Evolutionary conservation across 2,329 filamentous ascomycete species (phyloP).

Genomic region (Epichloe hybrida): DNA sequence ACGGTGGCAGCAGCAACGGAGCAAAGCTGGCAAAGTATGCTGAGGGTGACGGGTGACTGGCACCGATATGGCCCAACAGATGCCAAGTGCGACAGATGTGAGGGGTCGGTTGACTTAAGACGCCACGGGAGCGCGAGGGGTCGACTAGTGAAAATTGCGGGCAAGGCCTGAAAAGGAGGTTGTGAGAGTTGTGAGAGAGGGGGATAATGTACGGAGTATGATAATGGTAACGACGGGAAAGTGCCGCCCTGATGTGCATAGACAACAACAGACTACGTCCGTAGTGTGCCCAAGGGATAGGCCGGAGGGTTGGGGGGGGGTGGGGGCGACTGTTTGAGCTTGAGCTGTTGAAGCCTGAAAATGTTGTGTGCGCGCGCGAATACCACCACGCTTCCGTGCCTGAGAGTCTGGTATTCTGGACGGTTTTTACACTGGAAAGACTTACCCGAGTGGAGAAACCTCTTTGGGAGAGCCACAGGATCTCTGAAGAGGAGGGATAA

Average conservation of each 20-base stretch:
- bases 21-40: background rate
- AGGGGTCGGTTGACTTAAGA: constrained; percentile 7
- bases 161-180: background rate
- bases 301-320: background rate
- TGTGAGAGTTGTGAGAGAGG: background rate
- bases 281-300: background rate
- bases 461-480: background rate
- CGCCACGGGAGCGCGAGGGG: constrained; percentile 5
- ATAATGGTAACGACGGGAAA: background rate
- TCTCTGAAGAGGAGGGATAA: background rate
- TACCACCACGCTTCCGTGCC: background rate
- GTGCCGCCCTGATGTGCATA: background rate
- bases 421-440: background rate
- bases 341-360: constrained; percentile 15
- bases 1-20: background rate
- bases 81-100: constrained; percentile 8
- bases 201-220: background rate
- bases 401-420: background rate
- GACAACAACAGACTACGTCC: background rate
- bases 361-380: background rate
- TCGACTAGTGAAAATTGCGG: background rate
- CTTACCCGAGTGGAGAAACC: constrained; percentile 1
- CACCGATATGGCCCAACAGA: background rate
- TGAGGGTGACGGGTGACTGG: background rate
- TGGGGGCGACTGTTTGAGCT: background rate